Base-by-base conservation (phyloP, 2,329 filamentous ascomycete genomes). In the Ascochyta koolunga region DNA sequence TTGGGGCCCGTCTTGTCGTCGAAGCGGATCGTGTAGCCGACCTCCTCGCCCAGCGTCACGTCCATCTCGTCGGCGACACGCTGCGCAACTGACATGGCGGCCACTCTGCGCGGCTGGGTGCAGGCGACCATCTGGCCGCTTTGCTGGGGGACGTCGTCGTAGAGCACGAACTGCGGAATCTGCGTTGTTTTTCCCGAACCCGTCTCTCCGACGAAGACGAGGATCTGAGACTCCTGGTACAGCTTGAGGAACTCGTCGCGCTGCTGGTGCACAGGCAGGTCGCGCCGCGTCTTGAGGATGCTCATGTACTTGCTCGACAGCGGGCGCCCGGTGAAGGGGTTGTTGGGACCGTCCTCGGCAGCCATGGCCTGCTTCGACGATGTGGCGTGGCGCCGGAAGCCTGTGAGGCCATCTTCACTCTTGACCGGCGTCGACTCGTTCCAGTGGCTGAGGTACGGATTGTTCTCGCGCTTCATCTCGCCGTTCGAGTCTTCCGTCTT, bases 141-240 rank as follows among this genome's bases (percentile, higher is more conserved):
- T 59, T 86, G 80, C 68, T 98, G 91, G 22, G 95, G 93, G 27
- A 97, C 84, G 77, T 99, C 95, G 78, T 99, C 95, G 82, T 89
- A 98, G 35, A 99, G 86, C 62, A 99, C 93, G 75, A 97, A 99
- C 76, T 99, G 95, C 2, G 95, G 95, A 58, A 99, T 98, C 81
- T 99, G 95, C 0, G 95, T 99, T 4, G 95, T 99, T 81, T 99
- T 99, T 80, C 95, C 95, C 63, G 95, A 99, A 86, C 96, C 95
- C 8, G 95, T 99, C 82, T 99, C 95, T 80, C 95, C 95, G 61
- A 99, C 95, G 70, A 99, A 97, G 68, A 99, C 95, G 57, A 99
- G 86, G 65, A 99, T 97, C 78, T 99, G 95, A 21, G 88, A 91
- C 68, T 89, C 86, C 69, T 99, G 96, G 78, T 96, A 99, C 70